A percentile compares a stretch with the other conserved stretches of the same genome.
These are phyloP conservation scores for Durio zibethinus DNA, from an alignment of 345 rosid genomes.

Conservation along the genomic window DNA sequence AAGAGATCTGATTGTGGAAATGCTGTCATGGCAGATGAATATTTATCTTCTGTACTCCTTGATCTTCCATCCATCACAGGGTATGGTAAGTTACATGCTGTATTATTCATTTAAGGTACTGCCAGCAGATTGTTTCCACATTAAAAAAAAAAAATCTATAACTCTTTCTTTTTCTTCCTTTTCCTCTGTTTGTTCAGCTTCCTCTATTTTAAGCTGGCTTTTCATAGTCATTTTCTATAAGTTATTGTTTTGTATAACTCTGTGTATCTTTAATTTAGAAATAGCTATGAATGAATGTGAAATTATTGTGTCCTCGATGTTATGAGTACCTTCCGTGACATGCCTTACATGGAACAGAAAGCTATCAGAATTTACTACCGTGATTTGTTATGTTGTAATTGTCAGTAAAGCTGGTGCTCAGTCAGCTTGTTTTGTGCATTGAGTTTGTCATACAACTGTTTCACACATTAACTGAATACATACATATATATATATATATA, in stretches of 20 bases:
- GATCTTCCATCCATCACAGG: constrained; percentile 95
- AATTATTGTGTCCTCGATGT: not conserved
- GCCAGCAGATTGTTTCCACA: not conserved
- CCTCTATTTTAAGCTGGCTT: not conserved
- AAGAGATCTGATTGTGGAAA: constrained; percentile 76
- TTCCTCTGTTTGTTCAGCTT: not conserved
- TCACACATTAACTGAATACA: not conserved
- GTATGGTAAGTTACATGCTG: constrained; percentile 58
- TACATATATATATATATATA: not conserved
- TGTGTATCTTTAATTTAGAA: not conserved
- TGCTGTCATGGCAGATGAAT: constrained; percentile 60
- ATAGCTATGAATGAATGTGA: not conserved
- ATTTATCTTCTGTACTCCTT: constrained; percentile 76
- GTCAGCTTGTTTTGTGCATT: constrained; percentile 5
- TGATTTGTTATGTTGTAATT: not conserved
- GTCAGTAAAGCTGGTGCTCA: not conserved
- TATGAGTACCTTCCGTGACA: not conserved
- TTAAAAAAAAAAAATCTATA: not conserved
- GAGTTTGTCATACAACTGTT: not conserved
- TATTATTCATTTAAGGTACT: constrained; percentile 2
- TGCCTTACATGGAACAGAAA: not conserved
- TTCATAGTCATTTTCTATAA: not conserved
- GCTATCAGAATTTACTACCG: not conserved
- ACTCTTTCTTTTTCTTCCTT: not conserved
- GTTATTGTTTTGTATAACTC: not conserved